Evolutionary conservation across 768 basidiomycete species (phyloP).

Genomic region (Nevesoporus exiguus): DNA sequence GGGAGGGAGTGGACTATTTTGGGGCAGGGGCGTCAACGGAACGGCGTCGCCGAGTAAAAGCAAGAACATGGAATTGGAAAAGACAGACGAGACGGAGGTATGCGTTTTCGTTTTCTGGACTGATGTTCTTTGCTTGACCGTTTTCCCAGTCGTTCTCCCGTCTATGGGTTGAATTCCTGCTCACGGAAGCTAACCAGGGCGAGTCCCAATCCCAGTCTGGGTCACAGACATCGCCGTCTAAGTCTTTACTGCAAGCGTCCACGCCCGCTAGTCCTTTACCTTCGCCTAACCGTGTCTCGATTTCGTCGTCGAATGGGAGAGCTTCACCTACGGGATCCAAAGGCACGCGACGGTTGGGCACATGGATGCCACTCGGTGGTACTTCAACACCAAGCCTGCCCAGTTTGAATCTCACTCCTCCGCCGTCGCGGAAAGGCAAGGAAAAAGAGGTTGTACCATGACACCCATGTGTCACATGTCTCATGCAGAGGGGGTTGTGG

Average conservation of each 20-base stretch:
- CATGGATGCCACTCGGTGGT: constrained; percentile 33
- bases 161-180: constrained; percentile 95
- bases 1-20: constrained; percentile 20
- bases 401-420: constrained; percentile 32
- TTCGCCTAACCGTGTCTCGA: constrained; percentile 16
- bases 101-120: constrained; percentile 13
- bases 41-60: constrained; percentile 28
- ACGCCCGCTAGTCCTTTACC: constrained; percentile 37
- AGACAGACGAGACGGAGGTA: constrained; percentile 84
- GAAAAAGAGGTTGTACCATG: constrained; percentile 35
- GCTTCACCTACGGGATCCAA: constrained; percentile 25
- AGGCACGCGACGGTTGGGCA: constrained; percentile 36
- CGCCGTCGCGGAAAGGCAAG: constrained; percentile 47
- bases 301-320: constrained; percentile 7
- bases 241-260: constrained; percentile 33
- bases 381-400: constrained; percentile 38
- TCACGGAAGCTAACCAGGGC: constrained; percentile 75
- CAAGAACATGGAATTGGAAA: constrained; percentile 59
- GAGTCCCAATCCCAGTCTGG: constrained; percentile 20
- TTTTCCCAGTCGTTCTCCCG: constrained; percentile 83
- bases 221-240: constrained; percentile 17
- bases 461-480: not conserved
- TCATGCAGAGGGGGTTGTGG: not conserved
- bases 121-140: constrained; percentile 1
- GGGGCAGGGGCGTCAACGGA: constrained; percentile 23